Evolutionary conservation across 495 filamentous ascomycete species (phyloP).

Genomic region (Aspergillus bridgeri): DNA sequence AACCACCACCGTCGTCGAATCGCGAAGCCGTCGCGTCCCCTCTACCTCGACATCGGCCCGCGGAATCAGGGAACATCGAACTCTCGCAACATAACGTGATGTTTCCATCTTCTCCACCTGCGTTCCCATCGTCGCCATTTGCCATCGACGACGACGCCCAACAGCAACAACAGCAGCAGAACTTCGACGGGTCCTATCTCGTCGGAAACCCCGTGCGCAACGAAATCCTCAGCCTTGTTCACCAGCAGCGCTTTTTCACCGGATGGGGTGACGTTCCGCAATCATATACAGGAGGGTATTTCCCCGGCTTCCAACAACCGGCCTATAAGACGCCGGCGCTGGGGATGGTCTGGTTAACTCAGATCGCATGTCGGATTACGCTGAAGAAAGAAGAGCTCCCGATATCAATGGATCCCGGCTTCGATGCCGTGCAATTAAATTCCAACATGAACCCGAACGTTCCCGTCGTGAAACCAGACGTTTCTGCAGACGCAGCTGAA

Average conservation of each 20-base stretch:
- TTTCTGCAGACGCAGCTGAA: background rate
- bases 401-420: background rate
- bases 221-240: slow-evolving; percentile 65
- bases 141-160: slow-evolving; percentile 32
- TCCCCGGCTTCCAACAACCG: slow-evolving; percentile 9
- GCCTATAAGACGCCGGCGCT: slow-evolving; percentile 77
- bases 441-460: background rate
- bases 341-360: slow-evolving; percentile 86
- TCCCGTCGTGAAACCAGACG: background rate
- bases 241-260: slow-evolving; percentile 90
- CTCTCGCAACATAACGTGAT: slow-evolving; percentile 17
- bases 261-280: slow-evolving; percentile 73
- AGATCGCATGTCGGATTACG: slow-evolving; percentile 77
- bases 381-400: slow-evolving; percentile 56
- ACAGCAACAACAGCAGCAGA: slow-evolving; percentile 10
- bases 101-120: slow-evolving; percentile 27
- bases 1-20: slow-evolving; percentile 2
- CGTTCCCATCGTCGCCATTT: slow-evolving; percentile 28
- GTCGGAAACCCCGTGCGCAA: slow-evolving; percentile 37
- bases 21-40: slow-evolving; percentile 23
- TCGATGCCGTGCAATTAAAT: background rate
- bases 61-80: slow-evolving; percentile 17
- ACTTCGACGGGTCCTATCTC: slow-evolving; percentile 39
- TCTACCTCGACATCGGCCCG: slow-evolving; percentile 13
- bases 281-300: background rate